A percentile compares a stretch with the other conserved stretches of the same genome.
Evolutionary conservation across 1,139 yeast species (phyloP).

Genomic region (Magnusiomyces ingens): DNA sequence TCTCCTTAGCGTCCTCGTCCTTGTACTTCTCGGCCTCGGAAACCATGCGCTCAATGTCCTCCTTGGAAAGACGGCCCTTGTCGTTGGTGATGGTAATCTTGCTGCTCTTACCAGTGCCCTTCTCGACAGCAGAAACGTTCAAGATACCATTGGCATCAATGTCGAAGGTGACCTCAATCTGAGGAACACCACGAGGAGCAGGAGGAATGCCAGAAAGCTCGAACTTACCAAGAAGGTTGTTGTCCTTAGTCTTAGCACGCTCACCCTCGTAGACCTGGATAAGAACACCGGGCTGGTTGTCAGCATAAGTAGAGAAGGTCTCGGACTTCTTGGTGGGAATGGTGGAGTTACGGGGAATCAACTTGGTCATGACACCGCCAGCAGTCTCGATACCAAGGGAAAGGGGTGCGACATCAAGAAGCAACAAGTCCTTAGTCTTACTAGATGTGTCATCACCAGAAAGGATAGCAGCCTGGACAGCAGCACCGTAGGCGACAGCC

Average conservation of each 20-base stretch:
- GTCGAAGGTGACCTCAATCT: constrained; percentile 89
- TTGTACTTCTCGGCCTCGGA: constrained; percentile 82
- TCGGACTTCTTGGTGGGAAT: constrained; percentile 92
- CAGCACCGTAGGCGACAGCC: constrained; percentile 99
- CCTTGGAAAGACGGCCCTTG: constrained; percentile 93
- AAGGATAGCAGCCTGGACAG: constrained; percentile 83
- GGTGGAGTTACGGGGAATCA: constrained; percentile 86
- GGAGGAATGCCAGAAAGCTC: constrained; percentile 91
- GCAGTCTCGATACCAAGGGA: constrained; percentile 91
- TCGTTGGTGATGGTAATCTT: constrained; percentile 85
- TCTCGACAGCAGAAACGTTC: constrained; percentile 90
- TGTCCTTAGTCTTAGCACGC: constrained; percentile 88
- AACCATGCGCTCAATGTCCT: constrained; percentile 92
- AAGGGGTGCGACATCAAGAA: constrained; percentile 81
- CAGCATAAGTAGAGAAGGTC: constrained; percentile 89
- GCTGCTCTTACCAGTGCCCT: constrained; percentile 79
- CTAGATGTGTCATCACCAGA: constrained; percentile 75
- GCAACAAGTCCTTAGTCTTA: constrained; percentile 74
- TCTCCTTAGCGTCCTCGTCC: constrained; percentile 79
- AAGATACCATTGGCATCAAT: constrained; percentile 90
- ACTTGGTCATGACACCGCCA: constrained; percentile 92
- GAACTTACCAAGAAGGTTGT: constrained; percentile 89
- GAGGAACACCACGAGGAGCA: constrained; percentile 95
- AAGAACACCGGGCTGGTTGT: constrained; percentile 91
- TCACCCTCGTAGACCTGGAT: constrained; percentile 93